These are phyloP conservation scores for Solanum raphanifolium DNA, from an alignment of 257 asterid species.

Conservation along the genomic window DNA sequence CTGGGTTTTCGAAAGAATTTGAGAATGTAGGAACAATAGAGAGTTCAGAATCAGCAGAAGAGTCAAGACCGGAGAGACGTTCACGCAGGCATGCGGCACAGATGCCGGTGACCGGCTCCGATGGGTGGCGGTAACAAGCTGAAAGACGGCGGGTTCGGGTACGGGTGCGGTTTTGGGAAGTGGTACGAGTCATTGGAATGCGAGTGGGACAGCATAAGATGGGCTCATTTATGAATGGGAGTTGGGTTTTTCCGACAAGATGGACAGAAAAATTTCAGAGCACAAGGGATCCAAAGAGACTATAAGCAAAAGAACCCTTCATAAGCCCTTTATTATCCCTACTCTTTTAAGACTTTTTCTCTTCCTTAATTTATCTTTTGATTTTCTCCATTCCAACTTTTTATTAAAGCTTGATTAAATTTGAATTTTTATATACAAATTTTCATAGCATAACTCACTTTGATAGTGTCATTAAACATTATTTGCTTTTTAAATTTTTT, in stretches of 20 bases:
- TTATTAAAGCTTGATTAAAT: too few species aligned
- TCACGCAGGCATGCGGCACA: constrained; percentile 95
- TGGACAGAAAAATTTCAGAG: constrained; percentile 11
- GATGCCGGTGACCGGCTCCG: constrained; percentile 70
- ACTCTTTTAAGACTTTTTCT: neutral
- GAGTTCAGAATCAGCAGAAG: constrained; percentile 6
- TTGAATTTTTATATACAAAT: too few species aligned
- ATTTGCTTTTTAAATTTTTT: neutral
- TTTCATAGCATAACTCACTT: too few species aligned
- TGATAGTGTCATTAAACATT: neutral
- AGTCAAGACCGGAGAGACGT: constrained; percentile 75
- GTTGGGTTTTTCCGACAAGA: neutral
- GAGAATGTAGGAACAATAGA: constrained; percentile 1
- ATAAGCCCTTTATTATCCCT: constrained; percentile 29
- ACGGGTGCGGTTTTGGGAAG: constrained; percentile 37
- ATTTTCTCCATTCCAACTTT: fast-evolving
- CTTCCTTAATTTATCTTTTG: neutral
- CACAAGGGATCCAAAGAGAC: constrained; percentile 32
- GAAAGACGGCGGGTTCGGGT: constrained; percentile 51
- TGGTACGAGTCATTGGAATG: constrained; percentile 44
- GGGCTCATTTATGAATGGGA: neutral
- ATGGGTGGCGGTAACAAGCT: constrained; percentile 80
- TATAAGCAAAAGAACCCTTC: constrained; percentile 22
- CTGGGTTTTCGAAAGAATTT: neutral
- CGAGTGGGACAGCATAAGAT: neutral